phyloP scores from a whole-genome alignment of 108 stramenopile species.

The Aurantiochytrium sp. region DNA sequence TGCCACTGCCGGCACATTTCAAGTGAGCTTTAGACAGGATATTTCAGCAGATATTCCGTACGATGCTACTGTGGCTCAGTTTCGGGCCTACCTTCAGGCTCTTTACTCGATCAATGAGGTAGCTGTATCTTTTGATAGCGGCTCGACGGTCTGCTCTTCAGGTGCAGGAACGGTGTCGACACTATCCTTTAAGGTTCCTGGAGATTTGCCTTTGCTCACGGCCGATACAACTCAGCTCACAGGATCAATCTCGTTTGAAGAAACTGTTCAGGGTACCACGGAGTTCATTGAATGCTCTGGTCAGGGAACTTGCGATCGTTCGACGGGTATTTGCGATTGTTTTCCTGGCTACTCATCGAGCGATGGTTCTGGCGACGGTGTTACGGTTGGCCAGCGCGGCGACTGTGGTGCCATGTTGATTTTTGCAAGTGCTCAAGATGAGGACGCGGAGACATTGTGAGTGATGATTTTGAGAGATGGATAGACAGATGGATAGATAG shows the following conservation, averaged over 20 bases:
- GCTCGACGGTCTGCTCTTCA: neutral
- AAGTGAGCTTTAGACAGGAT: slow-evolving; percentile 15
- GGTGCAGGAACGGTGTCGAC: neutral
- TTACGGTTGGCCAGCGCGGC: neutral
- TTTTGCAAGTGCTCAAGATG: neutral
- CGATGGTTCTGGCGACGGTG: slow-evolving; percentile 13
- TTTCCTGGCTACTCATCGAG: neutral
- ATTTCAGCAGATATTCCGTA: slow-evolving; percentile 8
- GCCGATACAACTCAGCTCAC: neutral
- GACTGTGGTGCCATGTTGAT: slow-evolving; percentile 19
- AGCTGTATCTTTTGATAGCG: neutral
- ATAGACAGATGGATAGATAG: too few relatives aligned
- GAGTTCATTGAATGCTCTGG: slow-evolving; percentile 22
- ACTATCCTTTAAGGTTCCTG: neutral
- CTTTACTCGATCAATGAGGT: neutral
- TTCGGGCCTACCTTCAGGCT: neutral
- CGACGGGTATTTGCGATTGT: slow-evolving; percentile 19
- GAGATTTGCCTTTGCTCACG: neutral
- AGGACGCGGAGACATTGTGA: too few relatives aligned
- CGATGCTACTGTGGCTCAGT: slow-evolving; percentile 22
- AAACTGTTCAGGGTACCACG: neutral
- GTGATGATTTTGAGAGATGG: too few relatives aligned
- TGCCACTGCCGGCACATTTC: slow-evolving; percentile 30
- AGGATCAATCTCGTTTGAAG: neutral
- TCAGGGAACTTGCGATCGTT: slow-evolving; percentile 17